A percentile compares a stretch with the other conserved stretches of the same genome.
Conservation (phyloP, 2,329 filamentous ascomycete genomes). For the Colletotrichum lindemuthianum region DNA sequence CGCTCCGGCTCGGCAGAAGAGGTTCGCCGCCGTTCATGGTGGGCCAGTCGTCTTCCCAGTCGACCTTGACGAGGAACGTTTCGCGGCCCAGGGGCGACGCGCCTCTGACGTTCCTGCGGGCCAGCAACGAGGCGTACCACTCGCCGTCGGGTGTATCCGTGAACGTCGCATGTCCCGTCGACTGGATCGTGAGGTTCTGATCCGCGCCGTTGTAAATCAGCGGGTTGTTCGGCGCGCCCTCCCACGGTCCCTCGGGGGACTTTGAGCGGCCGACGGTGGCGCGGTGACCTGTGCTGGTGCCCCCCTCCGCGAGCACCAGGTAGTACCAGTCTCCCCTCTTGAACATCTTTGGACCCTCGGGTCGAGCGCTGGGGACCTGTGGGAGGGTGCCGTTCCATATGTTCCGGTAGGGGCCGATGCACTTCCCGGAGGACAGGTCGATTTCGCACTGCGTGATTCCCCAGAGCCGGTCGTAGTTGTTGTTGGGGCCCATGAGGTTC, state of each 20-base stretch:
- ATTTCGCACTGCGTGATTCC: conserved; percentile 40
- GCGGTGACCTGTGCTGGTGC: conserved; percentile 52
- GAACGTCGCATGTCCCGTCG: conserved; percentile 39
- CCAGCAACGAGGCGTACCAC: conserved; percentile 40
- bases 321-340: conserved; percentile 25
- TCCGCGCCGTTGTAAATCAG: conserved; percentile 40
- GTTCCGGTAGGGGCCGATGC: conserved; percentile 36
- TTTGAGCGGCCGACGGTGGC: conserved; percentile 51
- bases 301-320: conserved; percentile 38
- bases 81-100: conserved; percentile 38
- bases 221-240: conserved; percentile 51
- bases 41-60: conserved; percentile 40
- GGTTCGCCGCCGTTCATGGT: conserved; percentile 38
- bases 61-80: conserved; percentile 38
- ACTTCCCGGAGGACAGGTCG: conserved; percentile 35
- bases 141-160: conserved; percentile 37
- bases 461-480: conserved; percentile 40
- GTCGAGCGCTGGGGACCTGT: conserved; percentile 28
- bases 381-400: conserved; percentile 41
- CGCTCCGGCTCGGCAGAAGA: conserved; percentile 26
- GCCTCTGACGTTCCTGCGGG: conserved; percentile 36
- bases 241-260: conserved; percentile 52
- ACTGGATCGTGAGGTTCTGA: conserved; percentile 36
- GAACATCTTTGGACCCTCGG: conserved; percentile 37
- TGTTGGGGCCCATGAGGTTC: conserved; percentile 39